Percentiles rank a stretch among this genome's conserved stretches.
Evolutionary conservation across 169 alveolate species (phyloP).

Genomic region (Plasmodium gaboni): DNA sequence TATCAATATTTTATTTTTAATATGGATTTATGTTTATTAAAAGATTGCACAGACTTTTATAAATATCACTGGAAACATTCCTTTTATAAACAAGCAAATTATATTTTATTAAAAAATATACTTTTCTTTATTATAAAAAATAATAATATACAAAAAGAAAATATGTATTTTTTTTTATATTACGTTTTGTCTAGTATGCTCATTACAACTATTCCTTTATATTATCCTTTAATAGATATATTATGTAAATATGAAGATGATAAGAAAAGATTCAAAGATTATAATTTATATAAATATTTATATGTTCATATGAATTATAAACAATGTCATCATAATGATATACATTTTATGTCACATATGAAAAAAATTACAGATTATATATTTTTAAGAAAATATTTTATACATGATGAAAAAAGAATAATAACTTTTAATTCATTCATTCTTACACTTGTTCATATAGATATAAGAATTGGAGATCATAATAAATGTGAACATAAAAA

Average conservation of each 20-base stretch:
- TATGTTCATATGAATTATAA: background rate
- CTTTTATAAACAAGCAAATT: constrained; percentile 15
- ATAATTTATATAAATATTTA: background rate
- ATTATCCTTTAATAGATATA: background rate
- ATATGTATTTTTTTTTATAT: constrained; percentile 21
- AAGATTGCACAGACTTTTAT: constrained; percentile 23
- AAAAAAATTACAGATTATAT: constrained; percentile 10
- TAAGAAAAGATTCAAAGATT: too few species aligned
- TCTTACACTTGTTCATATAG: constrained; percentile 35
- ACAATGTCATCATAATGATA: background rate
- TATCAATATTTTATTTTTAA: constrained; percentile 25
- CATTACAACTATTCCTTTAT: constrained; percentile 9
- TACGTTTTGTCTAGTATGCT: constrained; percentile 32
- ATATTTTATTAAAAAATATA: constrained; percentile 19
- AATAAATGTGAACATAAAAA: background rate
- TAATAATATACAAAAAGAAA: background rate
- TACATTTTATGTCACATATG: background rate
- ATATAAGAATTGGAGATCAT: constrained; percentile 1
- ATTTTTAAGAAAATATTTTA: constrained; percentile 12
- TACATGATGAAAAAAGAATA: constrained; percentile 66
- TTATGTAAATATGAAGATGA: too few species aligned
- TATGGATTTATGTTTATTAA: constrained; percentile 13
- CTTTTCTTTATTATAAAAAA: constrained; percentile 12
- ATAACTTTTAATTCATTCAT: constrained; percentile 46
- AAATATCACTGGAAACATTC: constrained; percentile 15